These are phyloP conservation scores for Pilatotrama ljubarskyi DNA, from an alignment of 768 basidiomycete species.

Conservation along the genomic window DNA sequence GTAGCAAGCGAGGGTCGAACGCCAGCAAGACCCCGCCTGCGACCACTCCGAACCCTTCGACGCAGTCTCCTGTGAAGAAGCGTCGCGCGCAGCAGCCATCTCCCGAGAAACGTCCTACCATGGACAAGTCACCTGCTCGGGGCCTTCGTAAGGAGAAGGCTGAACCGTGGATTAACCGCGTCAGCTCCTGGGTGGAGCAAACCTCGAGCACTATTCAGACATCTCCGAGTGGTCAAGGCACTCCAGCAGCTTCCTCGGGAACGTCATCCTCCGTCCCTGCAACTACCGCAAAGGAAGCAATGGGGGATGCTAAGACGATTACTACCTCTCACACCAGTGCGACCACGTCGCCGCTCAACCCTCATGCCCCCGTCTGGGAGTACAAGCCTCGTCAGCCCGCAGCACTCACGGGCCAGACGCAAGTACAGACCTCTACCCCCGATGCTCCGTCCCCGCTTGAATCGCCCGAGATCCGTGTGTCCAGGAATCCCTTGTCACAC, in stretches of 20 bases:
- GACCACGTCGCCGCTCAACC: background rate
- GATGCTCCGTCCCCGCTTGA: background rate
- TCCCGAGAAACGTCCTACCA: background rate
- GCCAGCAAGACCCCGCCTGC: background rate
- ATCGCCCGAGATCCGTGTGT: background rate
- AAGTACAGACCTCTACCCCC: background rate
- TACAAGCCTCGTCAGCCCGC: background rate
- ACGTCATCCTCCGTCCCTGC: background rate
- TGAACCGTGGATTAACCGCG: slow-evolving; percentile 7
- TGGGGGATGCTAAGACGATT: no score
- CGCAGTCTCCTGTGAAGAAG: background rate
- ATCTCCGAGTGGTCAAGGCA: background rate
- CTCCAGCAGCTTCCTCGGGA: background rate
- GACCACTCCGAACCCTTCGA: background rate
- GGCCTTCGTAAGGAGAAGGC: slow-evolving; percentile 1
- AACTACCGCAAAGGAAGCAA: background rate
- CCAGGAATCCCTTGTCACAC: background rate
- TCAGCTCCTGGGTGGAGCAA: slow-evolving; percentile 11
- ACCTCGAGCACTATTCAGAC: background rate
- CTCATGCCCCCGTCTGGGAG: slow-evolving; percentile 2
- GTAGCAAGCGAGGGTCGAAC: background rate
- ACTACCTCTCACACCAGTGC: background rate
- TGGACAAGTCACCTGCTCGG: background rate
- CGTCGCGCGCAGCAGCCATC: background rate
- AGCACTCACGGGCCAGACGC: background rate